phyloP scores from a whole-genome alignment of 2,329 filamentous ascomycete species.

The Clonostachys rosea region DNA sequence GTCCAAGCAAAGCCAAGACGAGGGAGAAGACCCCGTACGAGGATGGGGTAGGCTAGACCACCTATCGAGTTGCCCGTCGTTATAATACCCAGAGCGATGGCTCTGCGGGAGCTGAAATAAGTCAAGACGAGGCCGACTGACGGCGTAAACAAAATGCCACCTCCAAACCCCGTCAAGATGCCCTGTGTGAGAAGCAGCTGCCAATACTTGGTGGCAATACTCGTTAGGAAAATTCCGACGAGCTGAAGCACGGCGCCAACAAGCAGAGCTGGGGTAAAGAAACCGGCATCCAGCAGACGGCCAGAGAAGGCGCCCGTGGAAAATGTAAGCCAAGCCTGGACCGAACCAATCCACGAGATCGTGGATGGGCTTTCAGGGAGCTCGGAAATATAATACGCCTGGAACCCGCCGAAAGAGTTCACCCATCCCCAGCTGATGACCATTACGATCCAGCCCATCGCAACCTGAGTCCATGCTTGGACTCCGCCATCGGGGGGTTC shows the following conservation, averaged over 20 bases:
- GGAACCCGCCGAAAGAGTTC: conserved; percentile 39
- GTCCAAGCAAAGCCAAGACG: conserved; percentile 53
- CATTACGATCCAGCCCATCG: conserved; percentile 31
- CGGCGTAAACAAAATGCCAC: conserved; percentile 50
- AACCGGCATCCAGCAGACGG: conserved; percentile 35
- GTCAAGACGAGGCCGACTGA: conserved; percentile 53
- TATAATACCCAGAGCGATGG: conserved; percentile 52
- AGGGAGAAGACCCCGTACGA: conserved; percentile 48
- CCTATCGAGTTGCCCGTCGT: conserved; percentile 51
- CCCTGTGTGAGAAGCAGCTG: conserved; percentile 46
- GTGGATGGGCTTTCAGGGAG: conserved; percentile 17
- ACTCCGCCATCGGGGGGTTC: conserved; percentile 12
- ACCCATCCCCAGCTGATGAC: conserved; percentile 38
- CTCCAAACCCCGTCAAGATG: conserved; percentile 44
- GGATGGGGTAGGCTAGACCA: conserved; percentile 46
- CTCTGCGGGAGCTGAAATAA: conserved; percentile 50
- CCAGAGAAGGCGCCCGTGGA: conserved; percentile 36
- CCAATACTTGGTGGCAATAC: conserved; percentile 35
- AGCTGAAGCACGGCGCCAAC: conserved; percentile 29
- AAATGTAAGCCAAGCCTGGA: conserved; percentile 37
- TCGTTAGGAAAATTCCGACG: conserved; percentile 39
- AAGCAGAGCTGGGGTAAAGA: conserved; percentile 30
- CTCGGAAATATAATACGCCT: conserved; percentile 30
- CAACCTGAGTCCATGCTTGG: conserved; percentile 27
- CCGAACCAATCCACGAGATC: conserved; percentile 41